These are phyloP conservation scores for Boeremia exigua DNA, from an alignment of 2,329 filamentous ascomycete species.

Conservation along the genomic window DNA sequence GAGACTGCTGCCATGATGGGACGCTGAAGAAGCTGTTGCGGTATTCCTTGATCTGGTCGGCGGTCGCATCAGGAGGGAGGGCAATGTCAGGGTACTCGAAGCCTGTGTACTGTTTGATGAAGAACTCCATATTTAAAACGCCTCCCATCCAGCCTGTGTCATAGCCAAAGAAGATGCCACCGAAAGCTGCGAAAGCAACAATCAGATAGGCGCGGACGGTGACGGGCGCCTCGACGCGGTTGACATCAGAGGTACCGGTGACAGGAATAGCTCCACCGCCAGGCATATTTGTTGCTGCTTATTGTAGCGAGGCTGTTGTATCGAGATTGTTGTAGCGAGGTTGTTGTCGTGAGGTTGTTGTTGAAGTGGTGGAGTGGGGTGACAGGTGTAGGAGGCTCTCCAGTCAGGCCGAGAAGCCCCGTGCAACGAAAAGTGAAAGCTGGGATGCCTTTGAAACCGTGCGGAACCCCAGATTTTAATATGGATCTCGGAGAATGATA, in stretches of 20 bases:
- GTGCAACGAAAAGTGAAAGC: slow-evolving; percentile 28
- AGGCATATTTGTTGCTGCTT: slow-evolving; percentile 41
- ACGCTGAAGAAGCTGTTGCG: slow-evolving; percentile 50
- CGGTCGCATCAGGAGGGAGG: slow-evolving; percentile 55
- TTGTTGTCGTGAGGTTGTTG: slow-evolving; percentile 4
- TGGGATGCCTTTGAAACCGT: slow-evolving; percentile 31
- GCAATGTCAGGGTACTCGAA: slow-evolving; percentile 48
- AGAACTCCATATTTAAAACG: slow-evolving; percentile 58
- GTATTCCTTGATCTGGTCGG: slow-evolving; percentile 68
- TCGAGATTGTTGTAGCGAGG: no score
- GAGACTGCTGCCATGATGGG: slow-evolving; percentile 55
- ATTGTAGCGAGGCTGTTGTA: no score
- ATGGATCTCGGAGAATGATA: slow-evolving; percentile 33
- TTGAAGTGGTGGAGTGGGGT: slow-evolving; percentile 14
- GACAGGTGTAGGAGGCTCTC: slow-evolving; percentile 22
- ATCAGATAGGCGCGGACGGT: slow-evolving; percentile 56
- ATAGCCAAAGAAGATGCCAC: slow-evolving; percentile 73
- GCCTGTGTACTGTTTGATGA: slow-evolving; percentile 47
- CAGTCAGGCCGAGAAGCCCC: slow-evolving; percentile 28
- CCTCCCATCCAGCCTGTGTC: slow-evolving; percentile 80
- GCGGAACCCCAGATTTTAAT: slow-evolving; percentile 41
- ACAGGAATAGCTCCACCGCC: slow-evolving; percentile 45
- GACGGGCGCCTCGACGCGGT: slow-evolving; percentile 61
- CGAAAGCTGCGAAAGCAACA: slow-evolving; percentile 57
- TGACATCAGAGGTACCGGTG: slow-evolving; percentile 56